phyloP scores from a whole-genome alignment of 805 yeast genomes.

The Yarrowia keelungensis region DNA sequence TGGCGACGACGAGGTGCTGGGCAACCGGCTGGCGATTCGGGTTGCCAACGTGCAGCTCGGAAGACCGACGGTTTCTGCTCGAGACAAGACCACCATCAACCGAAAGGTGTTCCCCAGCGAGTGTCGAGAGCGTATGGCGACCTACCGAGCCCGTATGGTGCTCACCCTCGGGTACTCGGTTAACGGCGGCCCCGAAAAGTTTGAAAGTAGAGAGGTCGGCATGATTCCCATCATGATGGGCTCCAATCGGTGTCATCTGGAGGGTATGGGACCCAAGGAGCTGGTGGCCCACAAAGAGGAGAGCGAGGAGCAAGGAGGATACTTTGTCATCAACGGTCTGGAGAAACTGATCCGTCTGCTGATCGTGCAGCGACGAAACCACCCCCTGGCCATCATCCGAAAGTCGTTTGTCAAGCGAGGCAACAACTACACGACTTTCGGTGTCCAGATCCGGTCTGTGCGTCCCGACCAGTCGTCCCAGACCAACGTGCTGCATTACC shows the following conservation, averaged over 20 bases:
- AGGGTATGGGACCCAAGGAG: slow-evolving; percentile 80
- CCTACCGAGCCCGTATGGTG: slow-evolving; percentile 80
- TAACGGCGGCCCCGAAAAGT: slow-evolving; percentile 82
- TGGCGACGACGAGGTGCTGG: slow-evolving; percentile 69
- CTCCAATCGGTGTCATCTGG: slow-evolving; percentile 90
- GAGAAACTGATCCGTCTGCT: slow-evolving; percentile 96
- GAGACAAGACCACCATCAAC: slow-evolving; percentile 76
- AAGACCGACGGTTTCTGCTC: slow-evolving; percentile 78
- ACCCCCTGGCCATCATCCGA: slow-evolving; percentile 96
- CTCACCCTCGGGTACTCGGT: slow-evolving; percentile 84
- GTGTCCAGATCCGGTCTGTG: slow-evolving; percentile 92
- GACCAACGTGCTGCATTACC: slow-evolving; percentile 94
- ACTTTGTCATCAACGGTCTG: slow-evolving; percentile 94
- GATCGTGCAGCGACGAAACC: slow-evolving; percentile 96
- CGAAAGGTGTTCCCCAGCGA: slow-evolving; percentile 84
- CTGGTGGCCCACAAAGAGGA: slow-evolving; percentile 84
- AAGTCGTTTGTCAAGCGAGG: slow-evolving; percentile 96
- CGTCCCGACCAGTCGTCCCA: slow-evolving; percentile 98
- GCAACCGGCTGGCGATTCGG: slow-evolving; percentile 82
- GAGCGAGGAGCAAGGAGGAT: slow-evolving; percentile 95
- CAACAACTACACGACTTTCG: slow-evolving; percentile 82
- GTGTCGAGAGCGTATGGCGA: slow-evolving; percentile 86
- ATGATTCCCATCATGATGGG: slow-evolving; percentile 89
- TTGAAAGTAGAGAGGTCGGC: slow-evolving; percentile 89
- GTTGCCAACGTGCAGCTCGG: slow-evolving; percentile 90